Conservation (phyloP, 371 early-diverging fungal species). For the Mucor velutinosus region DNA sequence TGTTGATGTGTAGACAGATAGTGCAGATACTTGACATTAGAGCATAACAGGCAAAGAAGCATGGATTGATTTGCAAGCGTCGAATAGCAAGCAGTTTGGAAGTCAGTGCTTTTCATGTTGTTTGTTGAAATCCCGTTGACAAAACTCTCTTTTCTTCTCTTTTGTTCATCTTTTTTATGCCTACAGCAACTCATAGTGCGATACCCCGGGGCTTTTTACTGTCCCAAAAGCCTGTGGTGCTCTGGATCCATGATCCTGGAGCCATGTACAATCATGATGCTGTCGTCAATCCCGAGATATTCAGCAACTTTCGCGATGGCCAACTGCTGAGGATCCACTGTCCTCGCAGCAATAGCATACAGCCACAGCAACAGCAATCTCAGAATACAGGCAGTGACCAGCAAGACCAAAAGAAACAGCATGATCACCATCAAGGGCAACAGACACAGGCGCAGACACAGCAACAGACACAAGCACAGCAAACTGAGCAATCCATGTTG, state of each 20-base stretch:
- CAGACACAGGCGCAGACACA: conserved; percentile 7
- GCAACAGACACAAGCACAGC: conserved; percentile 7
- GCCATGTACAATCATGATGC: conserved; percentile 66
- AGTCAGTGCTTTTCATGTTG: background rate
- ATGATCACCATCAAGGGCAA: conserved; percentile 10
- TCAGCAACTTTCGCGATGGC: conserved; percentile 75
- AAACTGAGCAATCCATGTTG: conserved; percentile 4
- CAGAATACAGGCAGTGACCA: conserved; percentile 29
- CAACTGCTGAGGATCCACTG: conserved; percentile 68
- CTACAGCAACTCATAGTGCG: conserved; percentile 8
- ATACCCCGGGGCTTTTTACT: conserved; percentile 20
- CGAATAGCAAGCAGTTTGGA: too few relatives aligned
- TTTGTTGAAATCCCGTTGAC: background rate
- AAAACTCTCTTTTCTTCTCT: background rate
- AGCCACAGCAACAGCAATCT: conserved; percentile 28
- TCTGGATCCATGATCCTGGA: conserved; percentile 51
- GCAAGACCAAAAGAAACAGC: conserved; percentile 14
- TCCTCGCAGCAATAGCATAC: conserved; percentile 25
- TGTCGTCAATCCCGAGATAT: conserved; percentile 80
- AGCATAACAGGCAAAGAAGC: too few relatives aligned
- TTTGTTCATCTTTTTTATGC: background rate
- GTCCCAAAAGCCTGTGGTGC: conserved; percentile 43
- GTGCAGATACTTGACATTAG: too few relatives aligned
- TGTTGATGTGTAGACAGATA: too few relatives aligned
- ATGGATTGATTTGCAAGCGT: background rate